Evolutionary conservation across 257 asterid species (phyloP).

Genomic region (Jacaranda mimosifolia): DNA sequence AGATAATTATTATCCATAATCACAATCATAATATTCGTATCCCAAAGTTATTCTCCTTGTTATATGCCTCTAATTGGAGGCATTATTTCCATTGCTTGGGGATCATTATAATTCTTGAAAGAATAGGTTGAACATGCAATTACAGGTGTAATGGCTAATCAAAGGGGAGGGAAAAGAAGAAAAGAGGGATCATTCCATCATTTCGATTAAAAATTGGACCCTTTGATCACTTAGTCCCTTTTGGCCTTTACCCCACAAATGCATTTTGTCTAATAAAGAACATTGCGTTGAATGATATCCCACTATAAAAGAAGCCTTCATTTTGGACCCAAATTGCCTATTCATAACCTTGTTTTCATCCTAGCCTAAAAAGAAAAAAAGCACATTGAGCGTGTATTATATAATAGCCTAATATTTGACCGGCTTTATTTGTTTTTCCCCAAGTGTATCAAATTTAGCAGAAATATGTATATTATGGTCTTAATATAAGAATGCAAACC

Average conservation of each 20-base stretch:
- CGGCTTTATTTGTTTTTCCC: background rate
- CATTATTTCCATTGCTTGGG: conserved; percentile 29
- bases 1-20: conserved; percentile 43
- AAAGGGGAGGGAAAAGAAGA: background rate
- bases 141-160: conserved; percentile 14
- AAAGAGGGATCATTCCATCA: conserved; percentile 25
- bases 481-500: no score
- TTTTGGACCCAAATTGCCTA: conserved; percentile 42
- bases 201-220: conserved; percentile 30
- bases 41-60: conserved; percentile 41
- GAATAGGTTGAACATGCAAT: conserved; percentile 32
- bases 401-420: conserved; percentile 23
- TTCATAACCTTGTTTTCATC: conserved; percentile 28
- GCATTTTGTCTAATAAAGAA: conserved; percentile 40
- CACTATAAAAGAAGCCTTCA: conserved; percentile 48
- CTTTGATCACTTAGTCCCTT: conserved; percentile 23
- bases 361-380: conserved; percentile 34
- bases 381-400: conserved; percentile 28
- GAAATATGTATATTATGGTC: background rate
- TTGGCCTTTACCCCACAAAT: conserved; percentile 42
- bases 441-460: background rate
- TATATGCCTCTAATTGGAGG: conserved; percentile 41
- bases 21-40: conserved; percentile 39
- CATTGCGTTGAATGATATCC: conserved; percentile 43
- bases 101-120: conserved; percentile 26